Evolutionary conservation across 345 rosid species (phyloP).

Genomic region (Camelina sativa): DNA sequence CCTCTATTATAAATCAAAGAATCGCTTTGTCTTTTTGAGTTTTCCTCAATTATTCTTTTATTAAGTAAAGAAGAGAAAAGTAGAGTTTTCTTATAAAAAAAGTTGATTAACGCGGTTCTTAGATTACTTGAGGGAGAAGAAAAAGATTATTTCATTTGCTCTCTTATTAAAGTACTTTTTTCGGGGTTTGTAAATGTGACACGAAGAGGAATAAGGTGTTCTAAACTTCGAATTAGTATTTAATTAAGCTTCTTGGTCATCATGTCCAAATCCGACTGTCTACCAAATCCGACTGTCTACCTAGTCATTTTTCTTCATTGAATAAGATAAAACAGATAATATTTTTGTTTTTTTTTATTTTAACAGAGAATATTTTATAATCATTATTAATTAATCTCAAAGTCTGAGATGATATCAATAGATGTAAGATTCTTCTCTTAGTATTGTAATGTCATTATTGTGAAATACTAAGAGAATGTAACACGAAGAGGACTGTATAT

Average conservation of each 20-base stretch:
- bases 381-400: background rate
- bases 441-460: no score
- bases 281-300: background rate
- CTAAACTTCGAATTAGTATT: slow-evolving; percentile 11
- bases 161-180: background rate
- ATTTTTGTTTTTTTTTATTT: background rate
- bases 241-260: slow-evolving; percentile 13
- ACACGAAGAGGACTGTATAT: no score
- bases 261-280: slow-evolving; percentile 10
- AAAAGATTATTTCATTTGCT: slow-evolving; percentile 16
- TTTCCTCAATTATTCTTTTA: background rate
- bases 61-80: slow-evolving; percentile 6
- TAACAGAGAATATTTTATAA: background rate
- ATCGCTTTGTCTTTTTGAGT: slow-evolving; percentile 9
- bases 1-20: slow-evolving; percentile 8
- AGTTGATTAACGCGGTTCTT: slow-evolving; percentile 36
- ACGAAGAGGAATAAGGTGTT: slow-evolving; percentile 21
- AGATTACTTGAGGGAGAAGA: slow-evolving; percentile 31
- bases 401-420: background rate
- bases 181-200: slow-evolving; percentile 17
- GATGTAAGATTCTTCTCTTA: background rate
- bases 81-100: background rate
- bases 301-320: background rate
- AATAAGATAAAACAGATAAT: slow-evolving; percentile 1
- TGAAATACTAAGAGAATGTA: no score